Evolutionary conservation across 2,329 filamentous ascomycete species (phyloP), one percentile per base, ranked within the genome.

Genomic region (Ceratocystis lukuohia): DNA sequence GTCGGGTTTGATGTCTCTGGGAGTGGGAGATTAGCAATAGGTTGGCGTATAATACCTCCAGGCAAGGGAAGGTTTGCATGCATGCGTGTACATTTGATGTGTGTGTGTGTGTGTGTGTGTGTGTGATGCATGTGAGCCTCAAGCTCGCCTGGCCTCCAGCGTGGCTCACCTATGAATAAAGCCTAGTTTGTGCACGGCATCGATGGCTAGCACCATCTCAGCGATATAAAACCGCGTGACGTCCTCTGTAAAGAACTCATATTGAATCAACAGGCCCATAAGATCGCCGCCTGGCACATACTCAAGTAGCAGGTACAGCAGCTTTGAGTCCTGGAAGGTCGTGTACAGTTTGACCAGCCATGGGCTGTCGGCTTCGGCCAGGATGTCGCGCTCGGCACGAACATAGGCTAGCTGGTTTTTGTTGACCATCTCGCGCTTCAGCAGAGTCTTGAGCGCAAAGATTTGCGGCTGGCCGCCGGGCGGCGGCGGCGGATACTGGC

Each of bases 1-100:
- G 79, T 99, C 94, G 12, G 94, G 94, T 77, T 99, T 99, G 80
- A 99, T 99, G 73, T 99, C 94, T 81, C 93, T 67, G 45, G 5
- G 20, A 20, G 48, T 50, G 22, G 56, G 20, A 28, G 53, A 48
- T 41, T 41, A 41, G 37, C 37, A 41, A 41, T 41, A 12, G 10
- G 37, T 12, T 12, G 10, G 12, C 12, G 37, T 4, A 15, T 15
- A 15, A 41, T 41, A 41, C 37, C 37, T 41, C 37, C 10, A 1
- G 37, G 37, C 37, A 41, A 41, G 10, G 37, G 37, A 12, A 41
- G 37, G 37, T 12, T 41, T 41, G 10, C 37, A 41, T 41, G 37
- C 12, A 37, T 37, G 37, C 37, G 37, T 12, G 37, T 37, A 37
- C 33, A 37, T 10, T 10, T 12, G 33, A 37, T 41, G 37, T 41